Conservation (phyloP, 1,284 basidiomycete genomes). For the Marasmius oreades region DNA sequence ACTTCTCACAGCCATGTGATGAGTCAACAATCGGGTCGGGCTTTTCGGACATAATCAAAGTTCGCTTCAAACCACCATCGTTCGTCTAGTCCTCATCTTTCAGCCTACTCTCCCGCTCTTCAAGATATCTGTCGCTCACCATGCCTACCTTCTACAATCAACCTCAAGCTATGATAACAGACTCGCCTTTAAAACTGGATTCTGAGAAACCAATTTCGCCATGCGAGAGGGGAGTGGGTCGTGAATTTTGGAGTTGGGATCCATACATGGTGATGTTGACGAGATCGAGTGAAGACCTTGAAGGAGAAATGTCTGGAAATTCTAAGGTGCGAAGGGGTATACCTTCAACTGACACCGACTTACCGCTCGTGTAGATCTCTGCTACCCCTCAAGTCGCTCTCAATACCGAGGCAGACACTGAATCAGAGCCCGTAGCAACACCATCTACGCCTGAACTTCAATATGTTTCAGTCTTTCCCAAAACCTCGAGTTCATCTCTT, state of each 20-base stretch:
- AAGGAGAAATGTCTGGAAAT: background rate
- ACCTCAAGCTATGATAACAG: background rate
- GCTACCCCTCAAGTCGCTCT: background rate
- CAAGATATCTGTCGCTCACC: too few relatives aligned
- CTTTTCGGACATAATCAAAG: too few relatives aligned
- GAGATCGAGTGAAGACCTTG: background rate
- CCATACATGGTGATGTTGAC: background rate
- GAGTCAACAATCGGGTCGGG: too few relatives aligned
- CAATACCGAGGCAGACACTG: background rate
- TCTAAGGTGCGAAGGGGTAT: too few relatives aligned
- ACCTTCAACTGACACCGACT: background rate
- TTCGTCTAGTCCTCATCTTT: too few relatives aligned
- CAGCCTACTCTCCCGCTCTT: too few relatives aligned
- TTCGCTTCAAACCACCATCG: too few relatives aligned
- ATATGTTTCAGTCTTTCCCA: background rate
- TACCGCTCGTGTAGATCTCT: background rate
- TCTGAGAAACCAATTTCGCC: background rate
- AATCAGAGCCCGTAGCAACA: background rate
- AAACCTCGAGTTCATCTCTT: background rate
- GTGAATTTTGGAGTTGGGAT: background rate
- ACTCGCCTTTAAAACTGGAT: background rate
- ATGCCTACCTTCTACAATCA: too few relatives aligned
- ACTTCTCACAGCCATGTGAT: too few relatives aligned
- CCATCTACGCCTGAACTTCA: background rate
- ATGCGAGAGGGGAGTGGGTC: background rate